These are phyloP conservation scores for Aquanectria penicillioides DNA, from an alignment of 2,329 filamentous ascomycete genomes.

Conservation along the genomic window DNA sequence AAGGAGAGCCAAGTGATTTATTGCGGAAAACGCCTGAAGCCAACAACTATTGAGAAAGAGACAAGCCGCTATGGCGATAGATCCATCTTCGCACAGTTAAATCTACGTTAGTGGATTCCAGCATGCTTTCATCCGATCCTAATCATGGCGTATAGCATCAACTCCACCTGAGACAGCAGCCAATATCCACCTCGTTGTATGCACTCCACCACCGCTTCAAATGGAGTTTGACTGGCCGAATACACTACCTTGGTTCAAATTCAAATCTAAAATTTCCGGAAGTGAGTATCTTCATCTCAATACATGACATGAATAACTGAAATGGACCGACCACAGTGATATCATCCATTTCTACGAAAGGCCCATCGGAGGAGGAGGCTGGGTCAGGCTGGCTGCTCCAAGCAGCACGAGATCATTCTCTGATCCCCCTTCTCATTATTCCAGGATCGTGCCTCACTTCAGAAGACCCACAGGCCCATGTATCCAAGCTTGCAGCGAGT, in stretches of 20 bases:
- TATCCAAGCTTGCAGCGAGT: not conserved
- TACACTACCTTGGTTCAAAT: slow-evolving; percentile 15
- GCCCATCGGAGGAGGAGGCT: not conserved
- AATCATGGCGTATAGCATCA: not conserved
- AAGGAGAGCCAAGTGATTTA: slow-evolving; percentile 3
- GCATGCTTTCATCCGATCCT: not conserved
- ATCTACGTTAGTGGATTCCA: not conserved
- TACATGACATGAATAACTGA: no score
- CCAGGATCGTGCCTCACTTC: not conserved
- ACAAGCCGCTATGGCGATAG: not conserved
- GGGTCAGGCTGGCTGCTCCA: not conserved
- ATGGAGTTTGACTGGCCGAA: slow-evolving; percentile 8
- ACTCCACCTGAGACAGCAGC: not conserved
- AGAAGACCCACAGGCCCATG: not conserved
- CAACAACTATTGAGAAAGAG: not conserved
- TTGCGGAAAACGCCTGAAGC: slow-evolving; percentile 10
- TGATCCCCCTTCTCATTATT: not conserved
- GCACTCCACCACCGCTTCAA: not conserved
- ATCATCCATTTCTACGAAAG: not conserved
- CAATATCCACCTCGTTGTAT: not conserved
- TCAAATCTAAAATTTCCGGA: not conserved
- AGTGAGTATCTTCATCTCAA: no score
- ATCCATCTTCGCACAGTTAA: not conserved
- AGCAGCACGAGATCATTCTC: not conserved
- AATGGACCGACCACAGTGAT: no score